Percentiles rank a stretch among this genome's conserved stretches.
Conservation (phyloP, 768 basidiomycete genomes). For the Leccinum incarnatum region DNA sequence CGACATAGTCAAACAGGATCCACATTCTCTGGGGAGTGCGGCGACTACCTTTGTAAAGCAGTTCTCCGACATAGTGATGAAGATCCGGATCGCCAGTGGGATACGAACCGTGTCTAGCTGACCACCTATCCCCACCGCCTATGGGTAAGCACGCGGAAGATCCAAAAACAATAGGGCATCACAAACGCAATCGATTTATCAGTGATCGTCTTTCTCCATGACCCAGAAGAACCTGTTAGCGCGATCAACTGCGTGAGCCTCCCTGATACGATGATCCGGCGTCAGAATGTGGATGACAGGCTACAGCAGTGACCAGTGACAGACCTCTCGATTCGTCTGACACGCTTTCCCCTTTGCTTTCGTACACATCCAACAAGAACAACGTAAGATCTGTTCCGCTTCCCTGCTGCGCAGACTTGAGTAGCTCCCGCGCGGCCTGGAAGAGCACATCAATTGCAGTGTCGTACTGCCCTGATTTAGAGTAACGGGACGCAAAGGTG, state of each 20-base stretch:
- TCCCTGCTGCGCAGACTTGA: constrained; percentile 85
- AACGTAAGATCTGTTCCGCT: constrained; percentile 84
- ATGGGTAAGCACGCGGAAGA: constrained; percentile 17
- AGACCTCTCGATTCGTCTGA: constrained; percentile 80
- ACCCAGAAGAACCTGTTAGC: constrained; percentile 69
- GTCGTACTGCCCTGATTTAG: constrained; percentile 76
- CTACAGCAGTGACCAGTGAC: constrained; percentile 21
- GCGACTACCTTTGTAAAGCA: constrained; percentile 73
- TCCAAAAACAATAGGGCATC: constrained; percentile 6
- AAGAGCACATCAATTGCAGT: constrained; percentile 93
- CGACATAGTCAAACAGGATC: constrained; percentile 1
- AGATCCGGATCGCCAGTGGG: constrained; percentile 87
- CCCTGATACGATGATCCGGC: constrained; percentile 42
- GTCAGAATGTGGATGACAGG: neutral
- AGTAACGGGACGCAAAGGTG: constrained; percentile 88
- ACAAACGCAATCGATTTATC: constrained; percentile 81
- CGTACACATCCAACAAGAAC: constrained; percentile 83
- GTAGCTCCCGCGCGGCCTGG: constrained; percentile 80
- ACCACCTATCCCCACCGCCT: constrained; percentile 63
- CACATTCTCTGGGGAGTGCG: neutral
- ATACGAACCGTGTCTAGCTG: constrained; percentile 69
- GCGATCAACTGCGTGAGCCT: constrained; percentile 91
- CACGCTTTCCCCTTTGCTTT: constrained; percentile 66
- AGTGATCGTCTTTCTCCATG: constrained; percentile 90
- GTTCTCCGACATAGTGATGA: constrained; percentile 87